These are phyloP conservation scores for Starmerella stigmatis DNA, from an alignment of 805 yeast species.

Conservation along the genomic window DNA sequence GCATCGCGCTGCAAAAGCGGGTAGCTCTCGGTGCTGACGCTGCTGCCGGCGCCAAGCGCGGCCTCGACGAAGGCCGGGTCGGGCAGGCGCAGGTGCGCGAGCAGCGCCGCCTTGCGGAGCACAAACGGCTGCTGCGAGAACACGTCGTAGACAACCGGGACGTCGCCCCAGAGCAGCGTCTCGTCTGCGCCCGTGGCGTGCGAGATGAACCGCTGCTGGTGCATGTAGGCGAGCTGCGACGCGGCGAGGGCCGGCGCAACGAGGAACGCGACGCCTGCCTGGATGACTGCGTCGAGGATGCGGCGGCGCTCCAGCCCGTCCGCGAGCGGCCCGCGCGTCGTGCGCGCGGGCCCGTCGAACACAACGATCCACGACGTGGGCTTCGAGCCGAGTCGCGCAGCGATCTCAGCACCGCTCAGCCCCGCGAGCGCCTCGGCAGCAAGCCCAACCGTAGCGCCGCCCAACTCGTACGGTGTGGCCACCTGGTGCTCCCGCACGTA, in stretches of 20 bases:
- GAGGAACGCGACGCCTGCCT: conserved; percentile 49
- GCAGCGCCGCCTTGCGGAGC: conserved; percentile 47
- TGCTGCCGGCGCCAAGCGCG: conserved; percentile 57
- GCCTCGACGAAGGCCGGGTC: conserved; percentile 65
- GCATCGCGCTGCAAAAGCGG: conserved; percentile 10
- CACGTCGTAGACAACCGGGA: conserved; percentile 62
- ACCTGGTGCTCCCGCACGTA: conserved; percentile 20
- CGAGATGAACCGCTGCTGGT: conserved; percentile 47
- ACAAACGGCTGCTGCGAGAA: conserved; percentile 57
- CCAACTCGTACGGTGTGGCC: conserved; percentile 17
- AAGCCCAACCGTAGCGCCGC: conserved; percentile 20
- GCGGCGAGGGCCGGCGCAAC: conserved; percentile 78
- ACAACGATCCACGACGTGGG: conserved; percentile 19
- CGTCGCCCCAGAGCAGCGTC: conserved; percentile 46
- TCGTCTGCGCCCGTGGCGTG: conserved; percentile 81
- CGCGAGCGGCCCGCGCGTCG: conserved; percentile 10
- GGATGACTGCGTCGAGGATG: conserved; percentile 46
- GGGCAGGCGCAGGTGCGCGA: conserved; percentile 49
- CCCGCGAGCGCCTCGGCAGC: conserved; percentile 20
- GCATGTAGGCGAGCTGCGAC: conserved; percentile 66
- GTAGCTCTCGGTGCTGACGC: conserved; percentile 10
- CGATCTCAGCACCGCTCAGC: conserved; percentile 16
- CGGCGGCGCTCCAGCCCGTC: conserved; percentile 20
- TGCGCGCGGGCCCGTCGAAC: conserved; percentile 24
- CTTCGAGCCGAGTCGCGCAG: conserved; percentile 16